Percentiles rank a stretch among this genome's conserved stretches.
Conservation (phyloP, 352 stramenopile species). For the Pythium vanterpoolii region DNA sequence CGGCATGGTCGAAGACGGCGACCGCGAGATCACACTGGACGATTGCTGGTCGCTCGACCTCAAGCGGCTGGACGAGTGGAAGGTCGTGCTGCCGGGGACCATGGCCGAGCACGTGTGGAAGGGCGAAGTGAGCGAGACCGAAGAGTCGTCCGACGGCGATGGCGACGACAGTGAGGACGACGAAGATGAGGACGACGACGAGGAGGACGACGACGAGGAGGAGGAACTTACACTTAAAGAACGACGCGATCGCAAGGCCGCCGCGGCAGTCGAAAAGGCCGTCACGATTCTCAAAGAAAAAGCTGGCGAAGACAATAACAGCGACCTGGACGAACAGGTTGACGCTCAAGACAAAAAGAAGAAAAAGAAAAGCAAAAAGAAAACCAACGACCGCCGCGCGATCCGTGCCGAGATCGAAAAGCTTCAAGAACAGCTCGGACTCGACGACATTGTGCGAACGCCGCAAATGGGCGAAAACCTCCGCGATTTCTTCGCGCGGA, state of each 20-base stretch:
- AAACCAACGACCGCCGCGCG: constrained; percentile 56
- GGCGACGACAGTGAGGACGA: constrained; percentile 71
- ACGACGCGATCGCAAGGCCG: constrained; percentile 15
- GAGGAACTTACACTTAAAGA: constrained; percentile 24
- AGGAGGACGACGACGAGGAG: constrained; percentile 35
- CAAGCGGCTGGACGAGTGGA: constrained; percentile 92
- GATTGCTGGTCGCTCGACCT: constrained; percentile 95
- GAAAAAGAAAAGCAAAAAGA: constrained; percentile 64
- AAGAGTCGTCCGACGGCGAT: constrained; percentile 80
- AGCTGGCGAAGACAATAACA: constrained; percentile 21
- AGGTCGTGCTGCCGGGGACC: constrained; percentile 87
- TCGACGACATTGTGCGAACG: constrained; percentile 67
- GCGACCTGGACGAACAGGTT: constrained; percentile 5
- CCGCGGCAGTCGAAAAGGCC: constrained; percentile 33
- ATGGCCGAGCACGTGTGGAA: constrained; percentile 94
- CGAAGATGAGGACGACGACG: constrained; percentile 44
- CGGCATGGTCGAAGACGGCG: too few species aligned
- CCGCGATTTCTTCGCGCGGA: constrained; percentile 87
- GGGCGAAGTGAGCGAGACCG: constrained; percentile 79
- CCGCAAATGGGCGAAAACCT: constrained; percentile 82
- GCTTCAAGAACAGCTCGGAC: constrained; percentile 69
- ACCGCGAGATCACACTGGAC: constrained; percentile 95
- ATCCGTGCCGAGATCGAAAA: constrained; percentile 84
- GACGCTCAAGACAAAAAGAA: constrained; percentile 22
- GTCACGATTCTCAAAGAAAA: constrained; percentile 62